Evolutionary conservation across 139 green algal species (phyloP).

Genomic region (Closterium sp.): DNA sequence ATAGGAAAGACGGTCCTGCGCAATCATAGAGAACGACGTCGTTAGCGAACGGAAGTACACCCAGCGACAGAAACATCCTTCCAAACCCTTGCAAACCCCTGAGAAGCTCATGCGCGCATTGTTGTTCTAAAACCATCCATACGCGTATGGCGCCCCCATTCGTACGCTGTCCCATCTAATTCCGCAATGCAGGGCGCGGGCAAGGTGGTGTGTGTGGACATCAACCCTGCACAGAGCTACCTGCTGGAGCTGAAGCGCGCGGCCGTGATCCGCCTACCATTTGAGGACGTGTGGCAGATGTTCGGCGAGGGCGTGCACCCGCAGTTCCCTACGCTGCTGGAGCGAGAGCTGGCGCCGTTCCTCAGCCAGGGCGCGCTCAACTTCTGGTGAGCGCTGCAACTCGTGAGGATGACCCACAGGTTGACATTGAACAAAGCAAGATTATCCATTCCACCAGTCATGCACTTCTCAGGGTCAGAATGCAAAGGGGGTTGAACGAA

Average conservation of each 20-base stretch:
- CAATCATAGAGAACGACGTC: too few relatives aligned
- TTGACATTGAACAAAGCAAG: not conserved
- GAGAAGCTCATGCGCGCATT: not conserved
- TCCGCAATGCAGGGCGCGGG: constrained; percentile 40
- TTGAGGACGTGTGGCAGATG: constrained; percentile 90
- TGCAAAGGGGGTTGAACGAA: not conserved
- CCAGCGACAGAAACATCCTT: too few relatives aligned
- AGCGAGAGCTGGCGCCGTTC: constrained; percentile 83
- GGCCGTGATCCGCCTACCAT: constrained; percentile 68
- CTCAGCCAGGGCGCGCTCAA: constrained; percentile 75
- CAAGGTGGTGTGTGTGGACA: constrained; percentile 92
- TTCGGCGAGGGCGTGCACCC: constrained; percentile 79
- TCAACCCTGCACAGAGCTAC: constrained; percentile 92
- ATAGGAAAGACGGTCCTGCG: too few relatives aligned
- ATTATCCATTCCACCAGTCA: not conserved
- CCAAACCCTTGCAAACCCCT: not conserved
- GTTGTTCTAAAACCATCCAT: too few relatives aligned
- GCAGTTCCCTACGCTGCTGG: constrained; percentile 77
- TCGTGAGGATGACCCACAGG: not conserved
- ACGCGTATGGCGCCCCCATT: too few relatives aligned
- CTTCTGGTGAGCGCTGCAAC: constrained; percentile 77
- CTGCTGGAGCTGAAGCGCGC: constrained; percentile 93
- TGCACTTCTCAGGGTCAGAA: not conserved
- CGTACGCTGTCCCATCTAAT: too few relatives aligned
- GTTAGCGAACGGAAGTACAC: too few relatives aligned